Conservation (phyloP, 306 rosid species). For the Sphenostylis stenocarpa region DNA sequence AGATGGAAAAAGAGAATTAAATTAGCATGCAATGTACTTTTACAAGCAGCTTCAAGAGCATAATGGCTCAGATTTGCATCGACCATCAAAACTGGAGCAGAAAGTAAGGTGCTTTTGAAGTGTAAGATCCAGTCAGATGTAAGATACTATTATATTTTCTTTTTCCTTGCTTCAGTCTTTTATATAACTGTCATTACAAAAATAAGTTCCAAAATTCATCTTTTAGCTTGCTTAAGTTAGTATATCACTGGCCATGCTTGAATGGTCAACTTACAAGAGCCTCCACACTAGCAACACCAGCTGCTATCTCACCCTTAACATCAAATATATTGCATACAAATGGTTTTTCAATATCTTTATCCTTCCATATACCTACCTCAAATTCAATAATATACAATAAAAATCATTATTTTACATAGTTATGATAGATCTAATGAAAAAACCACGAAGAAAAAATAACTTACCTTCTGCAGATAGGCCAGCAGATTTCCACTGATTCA, state of each 20-base stretch:
- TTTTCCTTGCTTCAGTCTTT: not conserved
- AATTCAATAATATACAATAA: slow-evolving; percentile 25
- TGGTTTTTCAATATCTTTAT: slow-evolving; percentile 66
- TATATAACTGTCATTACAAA: slow-evolving; percentile 2
- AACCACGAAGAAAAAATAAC: slow-evolving; percentile 10
- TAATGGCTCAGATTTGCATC: slow-evolving; percentile 76
- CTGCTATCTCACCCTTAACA: slow-evolving; percentile 69
- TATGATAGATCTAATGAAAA: not conserved
- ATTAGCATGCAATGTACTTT: slow-evolving; percentile 45
- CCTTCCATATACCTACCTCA: slow-evolving; percentile 69
- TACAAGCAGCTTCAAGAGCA: slow-evolving; percentile 73
- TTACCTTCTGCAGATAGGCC: slow-evolving; percentile 73
- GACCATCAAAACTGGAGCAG: slow-evolving; percentile 76
- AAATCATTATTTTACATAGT: not conserved
- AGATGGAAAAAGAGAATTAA: slow-evolving; percentile 10
- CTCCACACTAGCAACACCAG: slow-evolving; percentile 83
- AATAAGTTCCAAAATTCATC: slow-evolving; percentile 9
- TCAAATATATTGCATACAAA: slow-evolving; percentile 81
- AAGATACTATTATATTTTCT: slow-evolving; percentile 56
- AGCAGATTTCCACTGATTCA: slow-evolving; percentile 76
- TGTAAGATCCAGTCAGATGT: slow-evolving; percentile 76
- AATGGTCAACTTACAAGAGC: slow-evolving; percentile 67
- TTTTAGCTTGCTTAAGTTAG: slow-evolving; percentile 32
- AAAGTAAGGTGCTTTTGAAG: slow-evolving; percentile 50
- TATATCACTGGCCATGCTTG: slow-evolving; percentile 12